Base-by-base conservation (phyloP, 2,329 filamentous ascomycete genomes). In the Dactylonectria estremocensis region DNA sequence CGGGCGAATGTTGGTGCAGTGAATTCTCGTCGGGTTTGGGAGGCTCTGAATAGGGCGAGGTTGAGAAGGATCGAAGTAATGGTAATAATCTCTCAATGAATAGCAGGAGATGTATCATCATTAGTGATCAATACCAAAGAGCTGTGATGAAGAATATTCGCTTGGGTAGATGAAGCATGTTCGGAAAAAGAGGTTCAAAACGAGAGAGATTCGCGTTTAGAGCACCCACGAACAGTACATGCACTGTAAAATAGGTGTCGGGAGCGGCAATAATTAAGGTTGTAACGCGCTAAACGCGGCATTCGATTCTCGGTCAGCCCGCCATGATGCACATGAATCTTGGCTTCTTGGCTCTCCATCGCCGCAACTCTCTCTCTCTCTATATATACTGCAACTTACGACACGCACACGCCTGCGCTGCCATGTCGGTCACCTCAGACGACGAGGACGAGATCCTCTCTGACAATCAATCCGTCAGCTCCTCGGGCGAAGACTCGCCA, bases 381-480 rank as follows among this genome's bases (percentile, higher is more conserved):
- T 16, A 35, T 62, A 52, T 18, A 33, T 40, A 53, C 37, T 58
- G 52, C 43, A 49, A 18, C 28, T 14, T 52, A 35, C 56, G 37
- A 61, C 60, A 46, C 48, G 16, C 24, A 37, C 31, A 52, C 16
- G 11, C 9, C 37, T 28, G 18, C 20, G 37, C 33, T 68, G 64
- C 10, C 58, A 81, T 82, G 80, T 79, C 79, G 18, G 64, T 69
- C 22, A 79, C 79, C n/a, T 79, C 78, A 18, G 80, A 80, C 57
- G 81, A 80, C 54, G 78, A 77, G 35, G 77, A 80, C n/a, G 80
- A 79, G 56, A 80, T 79, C 64, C 74, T 81, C 61, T 80, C 76
- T 10, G 80, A 81, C 59, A 76, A 74, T 54, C 77, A 78, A 24
- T 79, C 76, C 2, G 72, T 69, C n/a, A 76, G 75, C 64, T 80